A percentile compares a stretch with the other conserved stretches of the same genome.
These are phyloP conservation scores for Epichloe hybrida DNA, from an alignment of 2,329 filamentous ascomycete genomes.

Conservation along the genomic window DNA sequence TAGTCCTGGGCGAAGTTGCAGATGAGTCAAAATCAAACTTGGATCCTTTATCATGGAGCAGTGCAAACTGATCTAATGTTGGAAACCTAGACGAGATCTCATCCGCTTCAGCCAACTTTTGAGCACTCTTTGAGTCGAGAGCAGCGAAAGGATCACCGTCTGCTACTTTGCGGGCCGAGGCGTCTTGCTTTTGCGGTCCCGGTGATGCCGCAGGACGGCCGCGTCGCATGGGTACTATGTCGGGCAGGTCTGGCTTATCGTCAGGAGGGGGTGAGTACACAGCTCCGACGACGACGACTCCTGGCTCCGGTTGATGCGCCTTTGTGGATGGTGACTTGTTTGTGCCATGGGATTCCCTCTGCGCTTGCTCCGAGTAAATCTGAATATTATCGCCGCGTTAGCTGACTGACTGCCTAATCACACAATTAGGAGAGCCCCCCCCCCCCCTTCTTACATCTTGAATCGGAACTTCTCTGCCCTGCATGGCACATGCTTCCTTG, in stretches of 20 bases:
- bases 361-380: conserved; percentile 57
- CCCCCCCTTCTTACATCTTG: conserved; percentile 58
- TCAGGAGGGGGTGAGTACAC: conserved; percentile 65
- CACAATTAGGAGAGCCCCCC: neutral
- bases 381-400: conserved; percentile 18
- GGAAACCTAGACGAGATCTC: conserved; percentile 80
- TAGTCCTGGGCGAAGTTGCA: conserved; percentile 33
- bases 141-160: conserved; percentile 61
- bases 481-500: conserved; percentile 76
- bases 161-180: conserved; percentile 50
- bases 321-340: conserved; percentile 26
- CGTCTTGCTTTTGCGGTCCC: conserved; percentile 32
- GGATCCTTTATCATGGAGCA: conserved; percentile 70
- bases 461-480: conserved; percentile 73
- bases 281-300: conserved; percentile 51
- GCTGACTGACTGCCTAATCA: neutral
- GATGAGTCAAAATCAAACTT: conserved; percentile 71
- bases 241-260: conserved; percentile 62
- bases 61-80: conserved; percentile 81
- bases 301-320: conserved; percentile 39
- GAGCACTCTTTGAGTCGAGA: conserved; percentile 42
- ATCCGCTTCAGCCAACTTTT: conserved; percentile 42
- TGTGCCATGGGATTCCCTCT: conserved; percentile 43
- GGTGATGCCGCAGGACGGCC: conserved; percentile 46
- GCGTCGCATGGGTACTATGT: conserved; percentile 87